Conservation (phyloP, 768 basidiomycete genomes). For the Leccinum boreale region DNA sequence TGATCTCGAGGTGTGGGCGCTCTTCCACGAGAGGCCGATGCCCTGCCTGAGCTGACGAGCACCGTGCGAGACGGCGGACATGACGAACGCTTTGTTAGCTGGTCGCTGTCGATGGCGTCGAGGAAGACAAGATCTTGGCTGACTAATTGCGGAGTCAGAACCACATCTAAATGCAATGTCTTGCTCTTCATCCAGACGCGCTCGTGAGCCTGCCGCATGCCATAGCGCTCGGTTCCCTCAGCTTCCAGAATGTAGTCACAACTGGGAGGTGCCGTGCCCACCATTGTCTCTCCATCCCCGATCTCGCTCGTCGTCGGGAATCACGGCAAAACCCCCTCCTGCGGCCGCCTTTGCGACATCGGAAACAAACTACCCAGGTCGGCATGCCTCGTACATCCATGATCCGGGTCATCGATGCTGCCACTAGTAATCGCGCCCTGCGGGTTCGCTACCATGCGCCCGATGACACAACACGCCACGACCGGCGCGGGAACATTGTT, state of each 20-base stretch:
- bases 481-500: slow-evolving; percentile 26
- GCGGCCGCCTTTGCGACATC: not conserved
- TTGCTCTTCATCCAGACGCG: too few relatives aligned
- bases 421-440: slow-evolving; percentile 9
- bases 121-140: not conserved
- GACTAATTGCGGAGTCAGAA: not conserved
- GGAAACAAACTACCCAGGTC: not conserved
- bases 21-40: slow-evolving; percentile 10
- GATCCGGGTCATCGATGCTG: slow-evolving; percentile 13
- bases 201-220: too few relatives aligned
- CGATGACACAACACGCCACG: slow-evolving; percentile 23
- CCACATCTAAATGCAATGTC: too few relatives aligned
- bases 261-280: too few relatives aligned
- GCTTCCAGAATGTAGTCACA: too few relatives aligned
- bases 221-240: too few relatives aligned
- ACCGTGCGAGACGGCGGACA: slow-evolving; percentile 27
- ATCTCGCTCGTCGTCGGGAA: slow-evolving; percentile 31
- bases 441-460: slow-evolving; percentile 24
- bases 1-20: slow-evolving; percentile 30
- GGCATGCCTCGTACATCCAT: not conserved
- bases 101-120: not conserved
- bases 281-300: too few relatives aligned
- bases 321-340: slow-evolving; percentile 13
- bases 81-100: not conserved
- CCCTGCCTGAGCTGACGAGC: slow-evolving; percentile 26